Percentiles rank a stretch among this genome's conserved stretches.
Conservation (phyloP, 2,329 filamentous ascomycete genomes). For the Paradendryphiella salina region DNA sequence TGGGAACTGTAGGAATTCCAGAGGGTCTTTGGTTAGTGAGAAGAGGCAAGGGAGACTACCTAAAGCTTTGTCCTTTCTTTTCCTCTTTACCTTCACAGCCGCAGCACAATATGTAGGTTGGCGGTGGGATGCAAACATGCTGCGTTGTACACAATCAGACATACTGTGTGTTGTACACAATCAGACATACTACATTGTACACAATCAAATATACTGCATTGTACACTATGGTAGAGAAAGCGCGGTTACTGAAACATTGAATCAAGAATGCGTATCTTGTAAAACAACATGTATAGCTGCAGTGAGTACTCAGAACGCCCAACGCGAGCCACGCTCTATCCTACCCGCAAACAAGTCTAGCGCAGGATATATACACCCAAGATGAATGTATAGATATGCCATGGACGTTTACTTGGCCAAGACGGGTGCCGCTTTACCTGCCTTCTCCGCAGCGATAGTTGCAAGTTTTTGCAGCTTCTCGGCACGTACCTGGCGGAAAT, state of each 20-base stretch:
- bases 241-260: not conserved
- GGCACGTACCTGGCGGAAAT: constrained; percentile 70
- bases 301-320: not conserved
- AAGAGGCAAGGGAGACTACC: too few species aligned
- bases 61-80: too few species aligned
- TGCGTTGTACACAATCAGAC: not conserved
- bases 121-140: not conserved
- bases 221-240: not conserved
- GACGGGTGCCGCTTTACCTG: constrained; percentile 38
- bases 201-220: not conserved
- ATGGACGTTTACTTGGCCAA: constrained; percentile 33
- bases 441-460: constrained; percentile 63
- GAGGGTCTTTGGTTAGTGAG: too few species aligned
- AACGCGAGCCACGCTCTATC: not conserved
- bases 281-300: not conserved
- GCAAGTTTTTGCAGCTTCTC: constrained; percentile 71
- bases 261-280: not conserved
- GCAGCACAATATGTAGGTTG: too few species aligned
- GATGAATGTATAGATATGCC: constrained; percentile 7
- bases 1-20: too few species aligned
- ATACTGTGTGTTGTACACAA: too few species aligned
- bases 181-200: too few species aligned
- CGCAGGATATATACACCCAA: constrained; percentile 9
- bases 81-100: too few species aligned
- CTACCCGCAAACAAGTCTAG: not conserved